Evolutionary conservation across 2,329 filamentous ascomycete genomes (phyloP), one percentile per base, ranked within the genome.

Genomic region (Colletotrichum sp.): DNA sequence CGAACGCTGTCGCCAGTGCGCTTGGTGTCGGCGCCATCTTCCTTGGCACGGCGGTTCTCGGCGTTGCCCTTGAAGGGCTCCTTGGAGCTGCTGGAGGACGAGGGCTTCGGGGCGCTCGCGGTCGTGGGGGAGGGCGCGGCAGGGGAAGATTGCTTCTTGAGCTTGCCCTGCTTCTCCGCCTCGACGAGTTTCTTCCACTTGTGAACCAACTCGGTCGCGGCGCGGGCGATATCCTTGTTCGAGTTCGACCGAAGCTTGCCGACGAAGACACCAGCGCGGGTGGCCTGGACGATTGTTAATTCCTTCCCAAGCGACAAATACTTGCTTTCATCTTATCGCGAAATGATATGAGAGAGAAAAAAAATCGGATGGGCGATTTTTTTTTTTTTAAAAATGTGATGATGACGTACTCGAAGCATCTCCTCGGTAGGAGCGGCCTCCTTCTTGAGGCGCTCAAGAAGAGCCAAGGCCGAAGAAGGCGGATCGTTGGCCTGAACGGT

Each of bases 251-350:
- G 90, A 67, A 94, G 91, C 84, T 96, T 96, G 84, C 96, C 96
- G 78, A 99, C 95, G 67, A 94, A 92, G 79, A 98, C 94, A 80
- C 97, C 97, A 68, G 98, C 96, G 80, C 94, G 95, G n/a, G 96
- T 99, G 57, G 94, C 90, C 92, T 94, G 77, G 64, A 18, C 70
- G 65, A 10, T 49, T 63, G 52, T 12, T 18, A 15, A 72, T 18
- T 75, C 24, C 34, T 32, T 49, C 64, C 72, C 52, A 60, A 63
- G 18, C 4, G 32, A 52, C 10, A 52, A 52, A 13, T 52, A 52
- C 44, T 21, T 24, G n/a, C n/a, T 52, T 52, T 52, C n/a, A 21
- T 52, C 44, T 52, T 52, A 68, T 26, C 21, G 66, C 59, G 55
- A 62, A 49, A 34, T 57, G 21, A 63, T 18, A 36, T 21, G 39